A percentile compares a stretch with the other conserved stretches of the same genome.
Conservation (phyloP, 2,329 filamentous ascomycete genomes). For the Conoideocrella luteorostrata region DNA sequence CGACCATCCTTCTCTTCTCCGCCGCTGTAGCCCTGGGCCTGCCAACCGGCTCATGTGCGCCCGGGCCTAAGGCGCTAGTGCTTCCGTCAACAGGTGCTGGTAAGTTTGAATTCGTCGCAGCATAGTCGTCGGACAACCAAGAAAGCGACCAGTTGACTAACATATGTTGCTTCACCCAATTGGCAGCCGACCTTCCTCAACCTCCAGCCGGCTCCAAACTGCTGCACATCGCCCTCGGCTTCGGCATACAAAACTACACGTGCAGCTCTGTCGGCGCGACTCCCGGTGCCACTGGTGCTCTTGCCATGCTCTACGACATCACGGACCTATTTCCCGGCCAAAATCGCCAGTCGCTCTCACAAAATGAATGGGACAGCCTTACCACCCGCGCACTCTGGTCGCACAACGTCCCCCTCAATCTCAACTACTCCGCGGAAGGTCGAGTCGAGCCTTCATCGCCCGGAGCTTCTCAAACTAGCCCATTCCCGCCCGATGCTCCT, state of each 20-base stretch:
- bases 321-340: constrained; percentile 44
- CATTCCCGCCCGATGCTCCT: constrained; percentile 35
- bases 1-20: constrained; percentile 26
- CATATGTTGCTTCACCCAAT: neutral
- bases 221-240: constrained; percentile 53
- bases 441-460: constrained; percentile 24
- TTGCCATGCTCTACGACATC: constrained; percentile 55
- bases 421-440: constrained; percentile 22
- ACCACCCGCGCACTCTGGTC: constrained; percentile 33
- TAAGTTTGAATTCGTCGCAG: too few relatives aligned
- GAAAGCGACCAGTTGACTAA: too few relatives aligned
- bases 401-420: constrained; percentile 42
- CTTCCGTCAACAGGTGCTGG: constrained; percentile 4
- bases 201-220: constrained; percentile 34
- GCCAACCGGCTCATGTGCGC: constrained; percentile 17
- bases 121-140: too few relatives aligned
- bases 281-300: constrained; percentile 42
- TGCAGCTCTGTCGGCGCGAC: constrained; percentile 36
- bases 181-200: constrained; percentile 38
- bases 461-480: constrained; percentile 37
- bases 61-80: constrained; percentile 7
- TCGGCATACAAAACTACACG: constrained; percentile 65
- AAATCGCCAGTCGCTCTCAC: constrained; percentile 28
- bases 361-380: constrained; percentile 33
- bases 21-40: constrained; percentile 25